These are phyloP conservation scores for Sophora flavescens DNA, from an alignment of 306 rosid genomes.

Conservation along the genomic window DNA sequence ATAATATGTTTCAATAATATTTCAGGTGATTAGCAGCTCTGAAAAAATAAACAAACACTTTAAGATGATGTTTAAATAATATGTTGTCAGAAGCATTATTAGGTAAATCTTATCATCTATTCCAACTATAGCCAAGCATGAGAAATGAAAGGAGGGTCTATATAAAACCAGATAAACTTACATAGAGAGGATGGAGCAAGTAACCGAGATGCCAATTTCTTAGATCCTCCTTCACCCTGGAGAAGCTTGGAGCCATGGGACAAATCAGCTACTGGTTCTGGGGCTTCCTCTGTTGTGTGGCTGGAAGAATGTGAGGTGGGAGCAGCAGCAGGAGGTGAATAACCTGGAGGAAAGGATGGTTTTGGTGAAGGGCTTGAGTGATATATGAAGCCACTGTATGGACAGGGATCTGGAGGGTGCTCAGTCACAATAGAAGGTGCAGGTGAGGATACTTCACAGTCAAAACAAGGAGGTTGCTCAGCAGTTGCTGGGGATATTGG, in stretches of 20 bases:
- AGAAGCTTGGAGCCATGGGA: conserved; percentile 50
- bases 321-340: conserved; percentile 54
- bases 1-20: too few species aligned
- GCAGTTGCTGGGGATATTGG: conserved; percentile 52
- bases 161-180: conserved; percentile 53
- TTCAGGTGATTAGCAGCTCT: background rate
- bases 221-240: conserved; percentile 49
- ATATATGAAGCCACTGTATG: conserved; percentile 43
- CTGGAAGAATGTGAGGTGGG: conserved; percentile 52
- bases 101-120: conserved; percentile 21
- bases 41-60: conserved; percentile 16
- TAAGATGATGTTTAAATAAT: conserved; percentile 16
- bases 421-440: conserved; percentile 55
- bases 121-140: conserved; percentile 31
- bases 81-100: conserved; percentile 18
- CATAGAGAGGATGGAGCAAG: conserved; percentile 61
- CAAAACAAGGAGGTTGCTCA: conserved; percentile 53
- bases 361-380: conserved; percentile 57
- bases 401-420: conserved; percentile 65
- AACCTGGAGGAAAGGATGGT: conserved; percentile 49
- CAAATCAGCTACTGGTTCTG: conserved; percentile 51
- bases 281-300: conserved; percentile 50
- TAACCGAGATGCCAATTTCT: conserved; percentile 49
- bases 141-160: conserved; percentile 30
- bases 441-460: conserved; percentile 56